Evolutionary conservation across 257 asterid species (phyloP).

Genomic region (Solanum microdontum): DNA sequence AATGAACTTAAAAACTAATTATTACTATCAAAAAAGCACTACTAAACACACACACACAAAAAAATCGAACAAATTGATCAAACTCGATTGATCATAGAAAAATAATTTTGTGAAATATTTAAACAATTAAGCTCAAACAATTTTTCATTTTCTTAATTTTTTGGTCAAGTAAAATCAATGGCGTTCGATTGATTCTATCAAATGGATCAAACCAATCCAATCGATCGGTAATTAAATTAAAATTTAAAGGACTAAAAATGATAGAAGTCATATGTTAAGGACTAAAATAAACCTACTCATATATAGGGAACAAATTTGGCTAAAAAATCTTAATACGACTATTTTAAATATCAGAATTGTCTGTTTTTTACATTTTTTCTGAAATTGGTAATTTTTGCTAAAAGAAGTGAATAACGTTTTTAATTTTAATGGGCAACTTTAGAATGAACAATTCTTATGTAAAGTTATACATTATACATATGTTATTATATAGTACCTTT

Average conservation of each 20-base stretch:
- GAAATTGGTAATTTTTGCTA: background rate
- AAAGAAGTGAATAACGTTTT: background rate
- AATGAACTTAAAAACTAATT: background rate
- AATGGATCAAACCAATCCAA: background rate
- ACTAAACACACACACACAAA: background rate
- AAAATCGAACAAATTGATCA: background rate
- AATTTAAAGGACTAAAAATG: background rate
- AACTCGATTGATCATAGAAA: background rate
- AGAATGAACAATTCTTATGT: background rate
- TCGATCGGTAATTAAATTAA: background rate
- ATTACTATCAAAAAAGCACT: background rate
- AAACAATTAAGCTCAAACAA: rapidly evolving
- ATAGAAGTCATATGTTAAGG: background rate
- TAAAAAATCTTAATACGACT: background rate
- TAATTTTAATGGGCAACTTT: background rate
- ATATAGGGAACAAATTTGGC: background rate
- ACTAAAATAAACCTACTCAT: background rate
- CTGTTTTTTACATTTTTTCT: background rate
- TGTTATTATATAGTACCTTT: background rate
- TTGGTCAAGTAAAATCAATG: background rate
- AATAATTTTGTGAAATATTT: background rate
- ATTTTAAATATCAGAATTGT: background rate
- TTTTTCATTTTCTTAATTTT: background rate
- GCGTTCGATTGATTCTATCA: background rate
- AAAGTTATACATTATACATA: background rate